Base-by-base conservation (phyloP, 129 eudicot genomes). In the Helichrysum umbraculigerum region DNA sequence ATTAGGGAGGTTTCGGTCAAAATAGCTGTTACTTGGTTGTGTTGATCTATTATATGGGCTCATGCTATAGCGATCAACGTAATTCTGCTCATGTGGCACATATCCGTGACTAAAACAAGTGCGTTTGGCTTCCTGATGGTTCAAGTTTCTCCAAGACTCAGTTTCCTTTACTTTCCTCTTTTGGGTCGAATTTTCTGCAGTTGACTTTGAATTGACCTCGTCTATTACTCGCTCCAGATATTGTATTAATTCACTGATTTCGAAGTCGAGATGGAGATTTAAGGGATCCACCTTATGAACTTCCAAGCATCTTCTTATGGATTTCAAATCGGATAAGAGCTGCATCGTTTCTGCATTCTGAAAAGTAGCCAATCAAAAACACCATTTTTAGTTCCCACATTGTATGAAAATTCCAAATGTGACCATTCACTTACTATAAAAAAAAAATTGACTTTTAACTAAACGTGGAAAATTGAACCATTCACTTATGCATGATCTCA, bases 201-300 rank as follows among this genome's bases (percentile, higher is more conserved):
- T 34, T 39, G 73, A 76, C 68, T 51, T 68, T 0, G 6, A 35
- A 42, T 79, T 81, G 16, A 68, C 70, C 10, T 75, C 82, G 29
- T 65, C 9, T 41, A 85, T 72, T n/a, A 76, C 90, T 78, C 72
- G 85, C 75, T 91, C 87, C 64, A 91, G 70, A 52, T 64, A 67
- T 25, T 76, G 50, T 33, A 88, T 85, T 71, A 59, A 83, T 69
- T 81, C 85, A 7, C 44, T 78, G 81, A 88, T 75, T 56, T 81
- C 70, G 81, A 77, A 76, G 14, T 83, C 83, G 1, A 87, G 83
- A 61, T 86, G 80, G 54, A 77, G 52, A 35, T 78, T 81, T 30
- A 85, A 79, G 30, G 87, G 85, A 69, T 91, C 87, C 32, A 88
- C 54, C 2, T 79, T 85, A 83, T 88, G 90, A 51, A 78, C 33